Evolutionary conservation across 2,329 filamentous ascomycete genomes (phyloP).

Genomic region (Aureobasidium zeae): DNA sequence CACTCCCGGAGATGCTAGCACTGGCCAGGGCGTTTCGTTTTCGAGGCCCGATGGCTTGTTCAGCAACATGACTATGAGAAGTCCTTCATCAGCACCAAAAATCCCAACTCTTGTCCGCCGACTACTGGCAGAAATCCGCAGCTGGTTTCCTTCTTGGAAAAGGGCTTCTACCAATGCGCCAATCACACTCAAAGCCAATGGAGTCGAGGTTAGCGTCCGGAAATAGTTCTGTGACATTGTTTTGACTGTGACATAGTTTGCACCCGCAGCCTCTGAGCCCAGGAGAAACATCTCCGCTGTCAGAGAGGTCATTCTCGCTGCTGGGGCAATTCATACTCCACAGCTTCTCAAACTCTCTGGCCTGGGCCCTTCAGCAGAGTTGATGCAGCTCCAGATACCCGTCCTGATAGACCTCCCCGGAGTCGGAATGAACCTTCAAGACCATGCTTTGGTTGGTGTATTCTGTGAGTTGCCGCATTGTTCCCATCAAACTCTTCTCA

Average conservation of each 20-base stretch:
- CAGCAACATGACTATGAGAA: not conserved
- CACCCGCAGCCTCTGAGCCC: slow-evolving; percentile 17
- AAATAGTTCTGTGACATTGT: no score
- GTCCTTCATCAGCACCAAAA: not conserved
- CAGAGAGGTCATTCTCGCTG: slow-evolving; percentile 25
- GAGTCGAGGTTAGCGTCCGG: slow-evolving; percentile 17
- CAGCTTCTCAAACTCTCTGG: slow-evolving; percentile 36
- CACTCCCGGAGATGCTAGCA: slow-evolving; percentile 9
- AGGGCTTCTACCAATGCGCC: not conserved
- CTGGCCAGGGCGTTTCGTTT: slow-evolving; percentile 19
- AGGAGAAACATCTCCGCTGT: slow-evolving; percentile 21
- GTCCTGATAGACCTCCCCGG: slow-evolving; percentile 49
- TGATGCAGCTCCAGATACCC: slow-evolving; percentile 39
- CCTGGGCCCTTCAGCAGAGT: slow-evolving; percentile 46
- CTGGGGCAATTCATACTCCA: slow-evolving; percentile 25
- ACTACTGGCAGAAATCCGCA: not conserved
- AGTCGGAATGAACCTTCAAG: slow-evolving; percentile 55
- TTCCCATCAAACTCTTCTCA: not conserved
- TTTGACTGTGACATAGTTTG: slow-evolving; percentile 18
- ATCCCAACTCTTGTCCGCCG: not conserved
- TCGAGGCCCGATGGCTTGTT: slow-evolving; percentile 2
- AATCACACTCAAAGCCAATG: slow-evolving; percentile 10
- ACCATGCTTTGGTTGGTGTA: slow-evolving; percentile 37
- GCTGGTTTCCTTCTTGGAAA: not conserved
- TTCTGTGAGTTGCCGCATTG: slow-evolving; percentile 10